Conservation (phyloP, 495 filamentous ascomycete genomes). For the Daldinia vernicosa region DNA sequence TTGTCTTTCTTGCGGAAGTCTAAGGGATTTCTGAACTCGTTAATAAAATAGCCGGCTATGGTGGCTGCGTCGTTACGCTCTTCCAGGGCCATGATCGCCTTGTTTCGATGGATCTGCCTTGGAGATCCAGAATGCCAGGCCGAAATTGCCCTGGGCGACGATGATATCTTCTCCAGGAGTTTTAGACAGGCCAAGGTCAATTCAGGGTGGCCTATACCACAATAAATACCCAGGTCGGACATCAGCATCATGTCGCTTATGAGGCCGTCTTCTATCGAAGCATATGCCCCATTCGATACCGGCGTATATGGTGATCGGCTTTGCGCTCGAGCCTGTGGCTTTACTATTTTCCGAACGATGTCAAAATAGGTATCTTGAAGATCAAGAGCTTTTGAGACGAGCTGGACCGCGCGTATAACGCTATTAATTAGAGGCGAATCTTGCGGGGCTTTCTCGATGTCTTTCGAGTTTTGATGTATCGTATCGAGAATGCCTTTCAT, state of each 20-base stretch:
- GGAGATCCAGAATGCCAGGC: constrained; percentile 61
- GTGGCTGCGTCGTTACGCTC: constrained; percentile 72
- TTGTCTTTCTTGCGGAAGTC: constrained; percentile 71
- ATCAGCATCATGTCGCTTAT: constrained; percentile 79
- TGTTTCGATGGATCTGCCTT: constrained; percentile 70
- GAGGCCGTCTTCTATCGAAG: constrained; percentile 91
- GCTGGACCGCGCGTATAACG: constrained; percentile 76
- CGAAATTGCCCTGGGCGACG: constrained; percentile 75
- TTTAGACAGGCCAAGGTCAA: constrained; percentile 79
- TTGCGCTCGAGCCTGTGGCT: constrained; percentile 48
- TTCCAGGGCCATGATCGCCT: constrained; percentile 80
- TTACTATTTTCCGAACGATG: constrained; percentile 80
- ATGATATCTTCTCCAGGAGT: constrained; percentile 83
- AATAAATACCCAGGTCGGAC: constrained; percentile 81
- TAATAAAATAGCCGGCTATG: constrained; percentile 71
- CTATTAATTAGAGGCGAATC: constrained; percentile 80
- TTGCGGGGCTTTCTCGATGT: constrained; percentile 69
- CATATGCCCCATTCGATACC: constrained; percentile 75
- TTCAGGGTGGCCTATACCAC: constrained; percentile 77
- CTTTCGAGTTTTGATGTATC: constrained; percentile 73
- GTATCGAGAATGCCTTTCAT: constrained; percentile 78
- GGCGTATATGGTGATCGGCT: constrained; percentile 46
- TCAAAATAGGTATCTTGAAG: constrained; percentile 92
- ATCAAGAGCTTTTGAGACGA: constrained; percentile 80
- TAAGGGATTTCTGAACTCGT: constrained; percentile 67